A percentile compares a stretch with the other conserved stretches of the same genome.
Evolutionary conservation across 805 yeast species (phyloP).

Genomic region (Dipodascopsis uninucleata): DNA sequence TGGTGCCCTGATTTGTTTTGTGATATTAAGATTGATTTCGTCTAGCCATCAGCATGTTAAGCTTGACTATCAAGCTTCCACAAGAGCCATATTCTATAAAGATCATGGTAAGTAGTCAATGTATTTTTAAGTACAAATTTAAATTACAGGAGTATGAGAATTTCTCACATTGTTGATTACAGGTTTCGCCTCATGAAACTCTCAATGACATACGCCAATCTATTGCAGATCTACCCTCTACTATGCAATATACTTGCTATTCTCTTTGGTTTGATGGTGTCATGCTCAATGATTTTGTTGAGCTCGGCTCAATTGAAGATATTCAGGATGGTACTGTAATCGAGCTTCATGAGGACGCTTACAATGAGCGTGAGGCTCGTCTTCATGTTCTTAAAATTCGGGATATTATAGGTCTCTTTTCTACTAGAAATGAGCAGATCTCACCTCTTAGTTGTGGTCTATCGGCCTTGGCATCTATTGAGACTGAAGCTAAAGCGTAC

Average conservation of each 20-base stretch:
- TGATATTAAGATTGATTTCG: too few species aligned
- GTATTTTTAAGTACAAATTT: neutral
- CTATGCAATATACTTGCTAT: constrained; percentile 61
- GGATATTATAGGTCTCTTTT: constrained; percentile 51
- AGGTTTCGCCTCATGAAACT: constrained; percentile 42
- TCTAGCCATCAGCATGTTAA: too few species aligned
- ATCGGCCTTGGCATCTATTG: constrained; percentile 40
- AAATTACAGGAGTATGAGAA: too few species aligned
- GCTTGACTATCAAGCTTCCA: constrained; percentile 26
- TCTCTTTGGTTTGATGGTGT: constrained; percentile 42
- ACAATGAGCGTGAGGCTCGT: constrained; percentile 57
- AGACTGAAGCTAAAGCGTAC: constrained; percentile 18
- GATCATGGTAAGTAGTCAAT: constrained; percentile 20
- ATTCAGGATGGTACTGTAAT: constrained; percentile 42
- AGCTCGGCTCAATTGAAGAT: constrained; percentile 33
- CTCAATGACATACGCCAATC: constrained; percentile 57
- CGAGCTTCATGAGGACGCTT: constrained; percentile 50
- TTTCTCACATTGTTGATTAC: neutral
- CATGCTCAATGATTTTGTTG: constrained; percentile 38
- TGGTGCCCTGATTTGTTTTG: too few species aligned
- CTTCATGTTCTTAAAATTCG: constrained; percentile 63
- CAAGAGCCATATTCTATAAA: constrained; percentile 29
- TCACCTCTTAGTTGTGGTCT: constrained; percentile 47
- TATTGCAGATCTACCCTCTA: constrained; percentile 52
- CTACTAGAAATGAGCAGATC: constrained; percentile 39